Conservation (phyloP, 2,329 filamentous ascomycete genomes). For the Exutisphaerella laricina region DNA sequence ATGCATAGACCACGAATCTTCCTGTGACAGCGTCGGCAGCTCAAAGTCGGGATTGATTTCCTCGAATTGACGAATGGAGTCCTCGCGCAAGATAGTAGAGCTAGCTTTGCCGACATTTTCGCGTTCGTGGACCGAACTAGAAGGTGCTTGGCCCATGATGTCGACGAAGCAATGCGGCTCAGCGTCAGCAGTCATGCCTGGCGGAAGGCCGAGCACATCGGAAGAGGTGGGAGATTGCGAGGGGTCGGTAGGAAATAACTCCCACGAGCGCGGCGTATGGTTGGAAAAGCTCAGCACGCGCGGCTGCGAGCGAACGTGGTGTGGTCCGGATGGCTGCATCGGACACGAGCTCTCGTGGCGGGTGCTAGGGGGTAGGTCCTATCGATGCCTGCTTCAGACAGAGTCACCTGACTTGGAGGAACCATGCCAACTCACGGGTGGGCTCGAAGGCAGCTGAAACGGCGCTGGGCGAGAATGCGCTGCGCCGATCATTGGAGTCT, state of each 20-base stretch:
- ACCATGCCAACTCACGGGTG: slow-evolving; percentile 15
- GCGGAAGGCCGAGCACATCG: slow-evolving; percentile 24
- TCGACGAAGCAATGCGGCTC: slow-evolving; percentile 21
- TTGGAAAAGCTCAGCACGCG: slow-evolving; percentile 28
- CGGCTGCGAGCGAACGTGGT: slow-evolving; percentile 25
- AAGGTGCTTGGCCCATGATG: slow-evolving; percentile 30
- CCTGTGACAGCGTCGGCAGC: slow-evolving; percentile 11
- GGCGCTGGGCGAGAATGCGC: slow-evolving; percentile 18
- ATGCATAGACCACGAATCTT: slow-evolving; percentile 29
- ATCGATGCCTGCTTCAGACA: slow-evolving; percentile 17
- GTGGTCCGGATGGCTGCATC: slow-evolving; percentile 32
- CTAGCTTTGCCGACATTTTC: slow-evolving; percentile 22
- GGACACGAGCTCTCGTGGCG: slow-evolving; percentile 23
- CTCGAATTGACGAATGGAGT: slow-evolving; percentile 26
- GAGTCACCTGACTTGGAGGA: slow-evolving; percentile 14
- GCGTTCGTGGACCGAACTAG: slow-evolving; percentile 10
- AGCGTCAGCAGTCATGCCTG: slow-evolving; percentile 21
- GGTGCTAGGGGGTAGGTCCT: neutral
- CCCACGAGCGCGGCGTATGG: slow-evolving; percentile 32
- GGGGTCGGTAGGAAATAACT: slow-evolving; percentile 25
- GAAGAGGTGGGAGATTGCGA: slow-evolving; percentile 23
- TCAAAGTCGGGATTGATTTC: slow-evolving; percentile 14
- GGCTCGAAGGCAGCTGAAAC: slow-evolving; percentile 3
- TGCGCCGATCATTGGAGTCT: slow-evolving; percentile 17
- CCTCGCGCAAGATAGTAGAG: slow-evolving; percentile 25